Evolutionary conservation across 192 early-diverging fungal genomes (phyloP).

Genomic region (Lobosporangium transversale): DNA sequence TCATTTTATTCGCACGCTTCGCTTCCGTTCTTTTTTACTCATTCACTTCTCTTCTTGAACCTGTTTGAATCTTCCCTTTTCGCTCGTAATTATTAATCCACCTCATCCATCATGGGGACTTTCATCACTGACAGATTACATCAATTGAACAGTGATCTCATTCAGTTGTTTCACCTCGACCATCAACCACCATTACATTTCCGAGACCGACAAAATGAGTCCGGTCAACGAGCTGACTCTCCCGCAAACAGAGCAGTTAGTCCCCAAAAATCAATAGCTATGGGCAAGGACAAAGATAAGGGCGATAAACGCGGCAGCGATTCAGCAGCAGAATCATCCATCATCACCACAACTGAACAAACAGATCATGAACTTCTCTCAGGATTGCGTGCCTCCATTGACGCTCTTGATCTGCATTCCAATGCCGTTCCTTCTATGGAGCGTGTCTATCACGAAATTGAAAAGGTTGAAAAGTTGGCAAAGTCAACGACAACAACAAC

Average conservation of each 20-base stretch:
- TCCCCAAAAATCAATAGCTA: not conserved
- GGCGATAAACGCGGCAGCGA: not conserved
- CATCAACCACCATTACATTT: constrained; percentile 14
- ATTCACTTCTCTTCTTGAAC: not conserved
- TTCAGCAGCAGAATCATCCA: too few relatives aligned
- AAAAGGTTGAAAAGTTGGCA: constrained; percentile 19
- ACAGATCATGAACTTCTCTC: not conserved
- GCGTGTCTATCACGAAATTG: constrained; percentile 21
- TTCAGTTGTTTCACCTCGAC: constrained; percentile 51
- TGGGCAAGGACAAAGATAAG: too few relatives aligned
- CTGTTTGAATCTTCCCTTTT: not conserved
- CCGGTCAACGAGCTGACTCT: not conserved
- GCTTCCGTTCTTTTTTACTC: not conserved
- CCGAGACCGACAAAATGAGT: not conserved
- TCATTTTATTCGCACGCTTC: too few relatives aligned
- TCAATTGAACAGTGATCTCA: constrained; percentile 42
- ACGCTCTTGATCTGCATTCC: constrained; percentile 25
- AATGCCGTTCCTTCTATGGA: constrained; percentile 32
- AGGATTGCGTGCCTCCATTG: constrained; percentile 17
- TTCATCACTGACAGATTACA: constrained; percentile 44
- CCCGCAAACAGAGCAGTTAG: not conserved
- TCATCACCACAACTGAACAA: not conserved
- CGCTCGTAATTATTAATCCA: not conserved
- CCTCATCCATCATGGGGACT: constrained; percentile 27
- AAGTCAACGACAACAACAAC: not conserved